phyloP scores from a whole-genome alignment of 2,329 filamentous ascomycete genomes.

The Calonectria multiphialidica region DNA sequence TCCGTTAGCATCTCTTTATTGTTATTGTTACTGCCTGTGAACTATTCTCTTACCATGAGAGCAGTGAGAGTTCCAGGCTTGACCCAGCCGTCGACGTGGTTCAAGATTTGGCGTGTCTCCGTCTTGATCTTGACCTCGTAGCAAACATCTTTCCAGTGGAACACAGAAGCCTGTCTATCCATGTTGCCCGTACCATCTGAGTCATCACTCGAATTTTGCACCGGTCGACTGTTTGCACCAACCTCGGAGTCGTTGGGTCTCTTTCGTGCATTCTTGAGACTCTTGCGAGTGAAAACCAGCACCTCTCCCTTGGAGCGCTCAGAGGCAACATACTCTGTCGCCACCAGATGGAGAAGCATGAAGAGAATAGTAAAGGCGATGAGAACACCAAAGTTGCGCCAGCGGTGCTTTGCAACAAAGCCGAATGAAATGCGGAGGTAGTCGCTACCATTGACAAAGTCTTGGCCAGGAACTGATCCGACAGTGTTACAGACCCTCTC shows the following conservation, averaged over 20 bases:
- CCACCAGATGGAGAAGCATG: constrained; percentile 31
- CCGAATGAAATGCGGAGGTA: constrained; percentile 28
- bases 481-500: constrained; percentile 15
- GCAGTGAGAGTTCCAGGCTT: constrained; percentile 79
- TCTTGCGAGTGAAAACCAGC: constrained; percentile 31
- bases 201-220: background rate
- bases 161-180: constrained; percentile 54
- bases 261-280: constrained; percentile 1
- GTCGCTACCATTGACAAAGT: constrained; percentile 17
- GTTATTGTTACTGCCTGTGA: background rate
- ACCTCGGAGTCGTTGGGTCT: constrained; percentile 10
- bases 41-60: constrained; percentile 65
- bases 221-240: background rate
- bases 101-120: constrained; percentile 72
- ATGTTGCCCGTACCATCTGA: constrained; percentile 13
- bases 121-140: constrained; percentile 79
- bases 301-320: constrained; percentile 39
- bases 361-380: constrained; percentile 29
- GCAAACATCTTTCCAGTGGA: constrained; percentile 78
- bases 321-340: constrained; percentile 35
- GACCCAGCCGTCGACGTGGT: constrained; percentile 79
- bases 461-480: background rate
- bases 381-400: constrained; percentile 35
- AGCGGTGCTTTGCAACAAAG: constrained; percentile 23
- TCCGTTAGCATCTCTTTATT: background rate